A percentile compares a stretch with the other conserved stretches of the same genome.
Evolutionary conservation across 768 basidiomycete genomes (phyloP).

Genomic region (Lactifluus pinguis): DNA sequence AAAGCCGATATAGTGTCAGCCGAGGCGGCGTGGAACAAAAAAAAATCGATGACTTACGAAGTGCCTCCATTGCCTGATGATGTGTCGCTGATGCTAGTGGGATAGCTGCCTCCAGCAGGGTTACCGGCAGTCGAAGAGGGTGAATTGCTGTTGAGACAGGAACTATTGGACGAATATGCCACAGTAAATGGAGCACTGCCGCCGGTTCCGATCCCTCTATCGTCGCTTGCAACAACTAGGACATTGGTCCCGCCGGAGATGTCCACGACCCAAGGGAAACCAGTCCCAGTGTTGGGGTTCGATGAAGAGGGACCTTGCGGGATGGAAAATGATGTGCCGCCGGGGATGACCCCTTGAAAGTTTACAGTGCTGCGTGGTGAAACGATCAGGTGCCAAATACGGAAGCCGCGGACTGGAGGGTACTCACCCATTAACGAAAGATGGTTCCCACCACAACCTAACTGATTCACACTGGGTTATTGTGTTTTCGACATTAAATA

Average conservation of each 20-base stretch:
- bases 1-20: neutral
- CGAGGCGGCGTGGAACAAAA: neutral
- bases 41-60: slow-evolving; percentile 5
- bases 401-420: neutral
- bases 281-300: slow-evolving; percentile 40
- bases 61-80: slow-evolving; percentile 21
- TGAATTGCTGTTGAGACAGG: slow-evolving; percentile 49
- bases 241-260: slow-evolving; percentile 59
- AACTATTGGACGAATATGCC: slow-evolving; percentile 39
- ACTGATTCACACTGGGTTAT: slow-evolving; percentile 55
- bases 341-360: slow-evolving; percentile 70
- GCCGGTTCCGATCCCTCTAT: slow-evolving; percentile 54
- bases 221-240: slow-evolving; percentile 58
- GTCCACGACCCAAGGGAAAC: slow-evolving; percentile 60
- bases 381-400: neutral
- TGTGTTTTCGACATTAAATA: slow-evolving; percentile 50
- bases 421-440: slow-evolving; percentile 45
- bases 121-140: slow-evolving; percentile 71
- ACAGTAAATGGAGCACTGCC: slow-evolving; percentile 58
- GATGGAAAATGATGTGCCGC: slow-evolving; percentile 65
- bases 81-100: slow-evolving; percentile 41
- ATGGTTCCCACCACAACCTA: slow-evolving; percentile 57
- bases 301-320: slow-evolving; percentile 40
- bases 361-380: slow-evolving; percentile 37
- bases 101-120: slow-evolving; percentile 67